phyloP scores from a whole-genome alignment of 2,329 filamentous ascomycete species.

The Claviceps capensis region DNA sequence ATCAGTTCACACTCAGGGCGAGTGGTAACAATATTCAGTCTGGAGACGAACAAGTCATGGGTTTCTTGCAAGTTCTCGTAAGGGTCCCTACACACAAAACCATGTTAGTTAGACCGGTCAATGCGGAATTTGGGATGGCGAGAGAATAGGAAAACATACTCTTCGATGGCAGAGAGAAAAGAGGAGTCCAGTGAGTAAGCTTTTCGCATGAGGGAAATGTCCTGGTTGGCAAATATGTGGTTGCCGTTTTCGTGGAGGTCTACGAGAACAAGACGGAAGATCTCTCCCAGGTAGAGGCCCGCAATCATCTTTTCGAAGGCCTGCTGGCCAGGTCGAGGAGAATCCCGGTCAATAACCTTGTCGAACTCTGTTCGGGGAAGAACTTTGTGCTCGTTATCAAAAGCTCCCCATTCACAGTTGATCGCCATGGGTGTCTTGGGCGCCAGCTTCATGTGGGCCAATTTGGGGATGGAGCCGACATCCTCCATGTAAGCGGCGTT shows the following conservation, averaged over 20 bases:
- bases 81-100: slow-evolving; percentile 50
- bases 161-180: slow-evolving; percentile 85
- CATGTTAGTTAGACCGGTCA: neutral
- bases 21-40: slow-evolving; percentile 57
- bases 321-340: slow-evolving; percentile 85
- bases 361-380: slow-evolving; percentile 80
- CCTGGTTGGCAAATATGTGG: slow-evolving; percentile 71
- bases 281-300: slow-evolving; percentile 84
- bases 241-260: slow-evolving; percentile 72
- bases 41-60: slow-evolving; percentile 63
- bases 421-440: slow-evolving; percentile 80
- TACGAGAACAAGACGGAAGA: slow-evolving; percentile 77
- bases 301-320: slow-evolving; percentile 98
- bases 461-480: slow-evolving; percentile 80
- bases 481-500: slow-evolving; percentile 98
- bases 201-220: slow-evolving; percentile 67
- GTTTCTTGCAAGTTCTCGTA: slow-evolving; percentile 93
- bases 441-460: slow-evolving; percentile 80
- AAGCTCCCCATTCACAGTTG: slow-evolving; percentile 96
- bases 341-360: slow-evolving; percentile 75
- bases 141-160: slow-evolving; percentile 35
- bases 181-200: slow-evolving; percentile 85
- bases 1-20: slow-evolving; percentile 77
- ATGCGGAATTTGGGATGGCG: neutral
- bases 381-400: slow-evolving; percentile 85